phyloP scores from a whole-genome alignment of 352 stramenopile species.

The Albugo candida region DNA sequence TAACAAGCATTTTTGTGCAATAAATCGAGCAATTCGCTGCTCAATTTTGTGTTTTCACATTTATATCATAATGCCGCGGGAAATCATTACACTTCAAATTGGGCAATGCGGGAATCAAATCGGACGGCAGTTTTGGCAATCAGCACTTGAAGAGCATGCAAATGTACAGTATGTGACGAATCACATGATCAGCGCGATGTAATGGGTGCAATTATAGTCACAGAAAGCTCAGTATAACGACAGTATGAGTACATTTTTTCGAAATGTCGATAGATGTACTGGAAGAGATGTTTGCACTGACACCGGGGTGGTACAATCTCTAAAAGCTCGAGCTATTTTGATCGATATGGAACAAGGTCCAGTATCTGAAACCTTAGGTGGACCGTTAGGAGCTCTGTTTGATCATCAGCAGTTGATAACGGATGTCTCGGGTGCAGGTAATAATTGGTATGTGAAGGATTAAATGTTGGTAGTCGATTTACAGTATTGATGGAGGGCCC shows the following conservation, averaged over 20 bases:
- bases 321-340: slow-evolving; percentile 76
- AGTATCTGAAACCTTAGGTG: slow-evolving; percentile 60
- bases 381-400: slow-evolving; percentile 76
- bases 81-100: slow-evolving; percentile 82
- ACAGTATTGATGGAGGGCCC: slow-evolving; percentile 23
- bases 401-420: slow-evolving; percentile 76
- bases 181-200: background rate
- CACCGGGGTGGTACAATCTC: slow-evolving; percentile 19
- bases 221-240: slow-evolving; percentile 59
- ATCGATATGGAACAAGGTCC: slow-evolving; percentile 87
- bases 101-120: slow-evolving; percentile 92
- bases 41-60: too few species aligned
- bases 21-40: too few species aligned
- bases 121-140: slow-evolving; percentile 81
- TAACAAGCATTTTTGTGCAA: too few species aligned
- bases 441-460: slow-evolving; percentile 59
- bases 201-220: slow-evolving; percentile 15
- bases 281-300: slow-evolving; percentile 29
- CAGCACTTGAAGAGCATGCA: slow-evolving; percentile 79
- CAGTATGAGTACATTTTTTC: slow-evolving; percentile 85
- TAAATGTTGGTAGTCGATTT: background rate
- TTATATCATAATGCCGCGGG: slow-evolving; percentile 33
- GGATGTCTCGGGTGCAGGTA: slow-evolving; percentile 77
- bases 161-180: slow-evolving; percentile 12
- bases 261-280: slow-evolving; percentile 50